Evolutionary conservation across 306 rosid species (phyloP).

Genomic region (Sechiopsis laciniata): DNA sequence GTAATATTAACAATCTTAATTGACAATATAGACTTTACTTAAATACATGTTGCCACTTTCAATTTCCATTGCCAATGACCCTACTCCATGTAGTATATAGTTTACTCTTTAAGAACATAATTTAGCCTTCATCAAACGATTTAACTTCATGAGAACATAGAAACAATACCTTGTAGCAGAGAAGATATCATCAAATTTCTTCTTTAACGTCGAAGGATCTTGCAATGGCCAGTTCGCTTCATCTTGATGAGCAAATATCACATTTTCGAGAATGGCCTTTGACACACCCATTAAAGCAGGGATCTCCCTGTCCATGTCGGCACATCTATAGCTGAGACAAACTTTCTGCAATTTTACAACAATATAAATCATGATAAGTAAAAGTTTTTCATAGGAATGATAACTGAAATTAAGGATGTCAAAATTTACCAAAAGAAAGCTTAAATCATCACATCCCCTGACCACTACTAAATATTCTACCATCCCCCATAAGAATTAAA

Average conservation of each 20-base stretch:
- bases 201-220: slow-evolving; percentile 89
- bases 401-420: neutral
- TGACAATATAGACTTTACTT: neutral
- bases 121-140: slow-evolving; percentile 8
- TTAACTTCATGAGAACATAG: neutral
- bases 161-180: slow-evolving; percentile 77
- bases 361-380: neutral
- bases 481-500: neutral
- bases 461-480: neutral
- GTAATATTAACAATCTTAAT: neutral
- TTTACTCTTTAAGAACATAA: neutral
- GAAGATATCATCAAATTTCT: slow-evolving; percentile 90
- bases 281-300: slow-evolving; percentile 97
- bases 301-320: slow-evolving; percentile 87
- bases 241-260: slow-evolving; percentile 90
- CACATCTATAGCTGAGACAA: slow-evolving; percentile 92
- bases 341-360: slow-evolving; percentile 50
- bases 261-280: slow-evolving; percentile 86
- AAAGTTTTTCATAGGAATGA: neutral
- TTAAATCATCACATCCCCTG: neutral
- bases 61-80: neutral
- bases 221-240: slow-evolving; percentile 99
- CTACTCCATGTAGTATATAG: neutral
- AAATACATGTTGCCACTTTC: neutral
- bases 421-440: neutral